Evolutionary conservation across 108 stramenopile species (phyloP).

Genomic region (Conticribra weissflogii): DNA sequence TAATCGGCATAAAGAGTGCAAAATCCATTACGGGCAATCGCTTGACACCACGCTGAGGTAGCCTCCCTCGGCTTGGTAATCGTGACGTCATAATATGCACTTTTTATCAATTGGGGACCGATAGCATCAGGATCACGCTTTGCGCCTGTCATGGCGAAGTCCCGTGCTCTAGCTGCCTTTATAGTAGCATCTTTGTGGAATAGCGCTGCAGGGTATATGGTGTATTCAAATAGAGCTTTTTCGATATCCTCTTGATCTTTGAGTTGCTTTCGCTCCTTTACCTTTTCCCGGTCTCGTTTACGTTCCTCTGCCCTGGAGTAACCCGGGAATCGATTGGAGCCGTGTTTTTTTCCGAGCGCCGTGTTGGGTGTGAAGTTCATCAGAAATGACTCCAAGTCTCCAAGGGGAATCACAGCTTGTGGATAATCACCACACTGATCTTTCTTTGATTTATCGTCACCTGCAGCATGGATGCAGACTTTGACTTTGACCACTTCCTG

Average conservation of each 20-base stretch:
- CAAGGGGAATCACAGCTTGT: conserved; percentile 85
- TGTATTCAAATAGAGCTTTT: conserved; percentile 89
- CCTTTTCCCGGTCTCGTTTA: conserved; percentile 68
- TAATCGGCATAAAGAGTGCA: conserved; percentile 83
- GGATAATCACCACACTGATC: conserved; percentile 64
- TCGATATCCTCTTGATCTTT: conserved; percentile 89
- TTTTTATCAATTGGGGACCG: conserved; percentile 82
- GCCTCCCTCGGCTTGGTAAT: conserved; percentile 84
- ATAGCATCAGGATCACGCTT: conserved; percentile 50
- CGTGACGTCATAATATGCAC: conserved; percentile 85
- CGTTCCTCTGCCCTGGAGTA: conserved; percentile 76
- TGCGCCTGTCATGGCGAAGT: conserved; percentile 59
- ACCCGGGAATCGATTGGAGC: conserved; percentile 74
- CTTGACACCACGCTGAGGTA: conserved; percentile 82
- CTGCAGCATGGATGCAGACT: conserved; percentile 55
- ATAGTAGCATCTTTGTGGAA: conserved; percentile 90
- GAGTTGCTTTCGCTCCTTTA: conserved; percentile 84
- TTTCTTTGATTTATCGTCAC: conserved; percentile 34
- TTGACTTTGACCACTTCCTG: conserved; percentile 72
- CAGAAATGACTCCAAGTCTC: conserved; percentile 81
- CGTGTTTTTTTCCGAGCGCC: conserved; percentile 85
- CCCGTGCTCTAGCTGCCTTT: conserved; percentile 80
- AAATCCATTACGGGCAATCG: conserved; percentile 80
- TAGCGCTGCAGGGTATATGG: conserved; percentile 84
- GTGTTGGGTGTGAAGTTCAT: conserved; percentile 90